phyloP scores from a whole-genome alignment of 1,284 basidiomycete species.

The Cryptococcus jaspeensis region DNA sequence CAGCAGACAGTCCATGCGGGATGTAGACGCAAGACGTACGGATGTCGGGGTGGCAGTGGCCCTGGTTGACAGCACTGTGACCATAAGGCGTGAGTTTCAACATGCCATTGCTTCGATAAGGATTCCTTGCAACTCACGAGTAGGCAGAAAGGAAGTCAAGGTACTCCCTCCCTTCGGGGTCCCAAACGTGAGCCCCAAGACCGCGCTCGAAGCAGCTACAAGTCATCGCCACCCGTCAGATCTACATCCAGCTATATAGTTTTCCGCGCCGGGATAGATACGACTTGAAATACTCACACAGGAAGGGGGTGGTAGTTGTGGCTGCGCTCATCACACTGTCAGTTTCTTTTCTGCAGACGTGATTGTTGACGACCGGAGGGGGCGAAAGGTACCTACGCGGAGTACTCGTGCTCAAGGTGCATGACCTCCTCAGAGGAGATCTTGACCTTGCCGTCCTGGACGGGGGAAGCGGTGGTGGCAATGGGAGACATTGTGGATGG shows the following conservation, averaged over 20 bases:
- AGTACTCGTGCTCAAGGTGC: constrained; percentile 69
- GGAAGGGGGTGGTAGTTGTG: constrained; percentile 94
- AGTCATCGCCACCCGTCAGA: not conserved
- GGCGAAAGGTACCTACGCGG: constrained; percentile 39
- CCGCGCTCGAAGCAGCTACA: constrained; percentile 79
- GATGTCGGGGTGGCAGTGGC: constrained; percentile 83
- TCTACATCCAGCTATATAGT: not conserved
- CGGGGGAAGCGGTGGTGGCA: constrained; percentile 60
- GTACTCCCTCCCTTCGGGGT: constrained; percentile 89
- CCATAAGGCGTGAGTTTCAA: too few relatives aligned
- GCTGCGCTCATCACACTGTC: constrained; percentile 21
- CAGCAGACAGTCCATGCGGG: too few relatives aligned
- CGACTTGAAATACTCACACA: constrained; percentile 53
- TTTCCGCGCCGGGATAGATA: not conserved
- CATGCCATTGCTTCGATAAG: too few relatives aligned
- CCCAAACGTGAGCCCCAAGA: constrained; percentile 89
- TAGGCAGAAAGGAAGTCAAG: constrained; percentile 97
- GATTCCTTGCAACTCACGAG: constrained; percentile 67
- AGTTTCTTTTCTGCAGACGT: constrained; percentile 44
- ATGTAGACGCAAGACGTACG: constrained; percentile 22
- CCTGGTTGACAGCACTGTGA: constrained; percentile 79
- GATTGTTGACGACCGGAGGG: constrained; percentile 8
- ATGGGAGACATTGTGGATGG: constrained; percentile 29
- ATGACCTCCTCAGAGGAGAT: constrained; percentile 65
- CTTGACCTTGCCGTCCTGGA: constrained; percentile 33